phyloP scores from a whole-genome alignment of 176 grass and related monocot species.

The Carex myosuroides region DNA sequence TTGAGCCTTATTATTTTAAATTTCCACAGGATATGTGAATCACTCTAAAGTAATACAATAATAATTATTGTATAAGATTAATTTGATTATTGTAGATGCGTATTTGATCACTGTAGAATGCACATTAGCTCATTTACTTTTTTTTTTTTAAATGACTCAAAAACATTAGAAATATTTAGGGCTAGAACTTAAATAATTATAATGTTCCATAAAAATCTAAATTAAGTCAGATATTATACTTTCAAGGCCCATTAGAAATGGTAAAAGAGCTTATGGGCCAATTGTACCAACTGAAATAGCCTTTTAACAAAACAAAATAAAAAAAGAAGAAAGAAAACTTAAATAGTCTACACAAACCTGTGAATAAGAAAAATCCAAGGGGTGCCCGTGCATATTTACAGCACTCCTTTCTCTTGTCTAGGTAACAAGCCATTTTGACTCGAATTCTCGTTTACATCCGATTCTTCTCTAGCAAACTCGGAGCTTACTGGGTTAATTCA shows the following conservation, averaged over 20 bases:
- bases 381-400: neutral
- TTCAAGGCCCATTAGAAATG: neutral
- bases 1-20: neutral
- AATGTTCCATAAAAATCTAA: too few species aligned
- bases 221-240: neutral
- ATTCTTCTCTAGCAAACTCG: neutral
- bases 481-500: neutral
- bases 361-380: neutral
- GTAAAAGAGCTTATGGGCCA: neutral
- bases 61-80: too few species aligned
- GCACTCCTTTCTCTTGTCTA: neutral
- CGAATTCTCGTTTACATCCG: neutral
- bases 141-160: too few species aligned
- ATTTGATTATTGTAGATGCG: neutral
- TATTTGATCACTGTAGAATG: too few species aligned
- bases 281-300: neutral
- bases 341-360: neutral
- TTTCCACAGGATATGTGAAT: neutral
- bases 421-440: too few species aligned
- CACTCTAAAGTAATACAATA: neutral
- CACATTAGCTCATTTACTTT: too few species aligned
- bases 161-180: too few species aligned
- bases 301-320: too few species aligned
- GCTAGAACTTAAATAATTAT: too few species aligned
- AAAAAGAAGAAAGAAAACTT: too few species aligned